Evolutionary conservation across 192 early-diverging fungal genomes (phyloP), one percentile per base, ranked within the genome.

Genomic region (Umbelopsis sp.): DNA sequence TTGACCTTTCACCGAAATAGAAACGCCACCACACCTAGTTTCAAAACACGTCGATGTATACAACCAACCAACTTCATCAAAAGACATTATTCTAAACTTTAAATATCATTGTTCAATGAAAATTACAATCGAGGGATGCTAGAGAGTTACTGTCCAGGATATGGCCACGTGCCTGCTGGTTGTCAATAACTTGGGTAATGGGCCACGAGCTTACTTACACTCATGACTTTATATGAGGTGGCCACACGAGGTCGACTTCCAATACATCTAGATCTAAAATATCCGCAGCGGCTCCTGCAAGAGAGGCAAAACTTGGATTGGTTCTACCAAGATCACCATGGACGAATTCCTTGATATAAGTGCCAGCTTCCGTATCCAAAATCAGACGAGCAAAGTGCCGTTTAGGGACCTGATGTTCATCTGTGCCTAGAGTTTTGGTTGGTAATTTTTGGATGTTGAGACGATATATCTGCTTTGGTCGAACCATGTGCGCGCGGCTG

Each of bases 281-380:
- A 67, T 88, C 89, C 1, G 94, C 89, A n/a, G 74, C 73, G 49
- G 79, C 86, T 29, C 82, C 86, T 29, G 85, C 68, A 41, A 93
- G 83, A 2, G 85, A 85, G 9, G 87, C 76, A 70, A 98, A 69
- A 29, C 86, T 91, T 16, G 96, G 96, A 26, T 73, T 74, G 1
- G 95, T 96, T 25, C 95, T 86, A 4, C 95, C 95, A 20, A 90
- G 73, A 82, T 98, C 96, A n/a, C 95, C 92, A 71, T 96, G 95
- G 2, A 96, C 86, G 90, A 97, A 98, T 83, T 98, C 96, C 71
- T 98, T 98, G 68, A 98, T 89, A 71, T 92, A 95, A 1, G 95
- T 92, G 14, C 96, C 96, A 14, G 96, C 95, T 71, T 90, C 89
- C 0, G 96, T 96, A 51, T 87, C 84, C 71, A 98, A 71, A 52